These are phyloP conservation scores for Solanum hybrid DNA, from an alignment of 305 asterid genomes.

Conservation along the genomic window DNA sequence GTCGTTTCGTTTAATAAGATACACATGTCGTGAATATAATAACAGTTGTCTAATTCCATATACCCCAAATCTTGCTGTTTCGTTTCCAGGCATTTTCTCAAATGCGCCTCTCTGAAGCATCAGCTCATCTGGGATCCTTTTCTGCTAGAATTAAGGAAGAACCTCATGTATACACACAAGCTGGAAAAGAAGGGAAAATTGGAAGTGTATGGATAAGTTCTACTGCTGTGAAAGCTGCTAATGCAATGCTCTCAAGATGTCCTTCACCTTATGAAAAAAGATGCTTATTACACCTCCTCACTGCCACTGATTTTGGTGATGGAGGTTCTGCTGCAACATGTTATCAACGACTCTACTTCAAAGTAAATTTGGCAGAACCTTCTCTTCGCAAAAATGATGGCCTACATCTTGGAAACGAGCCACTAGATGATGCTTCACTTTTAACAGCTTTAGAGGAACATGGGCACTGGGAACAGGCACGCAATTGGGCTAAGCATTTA, in stretches of 20 bases:
- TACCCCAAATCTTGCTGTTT: conserved; percentile 6
- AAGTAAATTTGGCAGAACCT: conserved; percentile 90
- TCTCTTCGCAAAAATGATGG: conserved; percentile 69
- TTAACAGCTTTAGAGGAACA: conserved; percentile 63
- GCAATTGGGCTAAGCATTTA: conserved; percentile 89
- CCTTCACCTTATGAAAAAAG: conserved; percentile 89
- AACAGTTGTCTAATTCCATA: background rate
- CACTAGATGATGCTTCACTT: conserved; percentile 80
- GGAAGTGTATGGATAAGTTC: conserved; percentile 63
- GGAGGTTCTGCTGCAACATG: conserved; percentile 70
- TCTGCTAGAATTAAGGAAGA: conserved; percentile 87
- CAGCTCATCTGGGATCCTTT: conserved; percentile 93
- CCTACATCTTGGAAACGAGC: conserved; percentile 75
- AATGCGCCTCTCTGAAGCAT: conserved; percentile 92
- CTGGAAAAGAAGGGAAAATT: conserved; percentile 53
- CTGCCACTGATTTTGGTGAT: conserved; percentile 84
- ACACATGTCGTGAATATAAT: background rate
- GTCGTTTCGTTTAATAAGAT: background rate
- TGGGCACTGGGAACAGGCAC: conserved; percentile 98
- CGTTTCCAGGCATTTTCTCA: conserved; percentile 80
- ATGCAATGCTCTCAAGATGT: conserved; percentile 72
- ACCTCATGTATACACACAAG: conserved; percentile 34
- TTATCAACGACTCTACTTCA: conserved; percentile 72
- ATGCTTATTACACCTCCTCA: conserved; percentile 85
- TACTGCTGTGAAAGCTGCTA: conserved; percentile 86